phyloP scores from a whole-genome alignment of 202 grass and related monocot species.

The Carex arenaria region DNA sequence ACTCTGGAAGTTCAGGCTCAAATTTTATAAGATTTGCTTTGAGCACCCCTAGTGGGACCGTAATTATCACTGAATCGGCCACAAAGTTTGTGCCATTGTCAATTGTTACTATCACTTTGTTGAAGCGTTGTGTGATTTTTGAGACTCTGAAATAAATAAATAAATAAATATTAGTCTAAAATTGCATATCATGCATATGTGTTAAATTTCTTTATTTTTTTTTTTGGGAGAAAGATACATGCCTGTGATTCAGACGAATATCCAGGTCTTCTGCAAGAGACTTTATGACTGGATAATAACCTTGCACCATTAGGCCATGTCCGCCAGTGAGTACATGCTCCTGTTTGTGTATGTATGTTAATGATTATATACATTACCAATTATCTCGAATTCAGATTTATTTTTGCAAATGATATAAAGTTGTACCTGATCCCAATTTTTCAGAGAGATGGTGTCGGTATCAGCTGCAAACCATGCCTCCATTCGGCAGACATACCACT shows the following conservation, averaged over 20 bases:
- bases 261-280: constrained; percentile 67
- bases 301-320: constrained; percentile 96
- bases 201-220: neutral
- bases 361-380: neutral
- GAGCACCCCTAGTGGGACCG: constrained; percentile 87
- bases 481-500: constrained; percentile 86
- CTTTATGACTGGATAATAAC: constrained; percentile 86
- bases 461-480: constrained; percentile 99
- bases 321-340: constrained; percentile 89
- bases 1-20: constrained; percentile 61
- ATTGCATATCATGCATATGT: neutral
- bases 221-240: neutral
- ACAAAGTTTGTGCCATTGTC: constrained; percentile 54
- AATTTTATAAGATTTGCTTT: constrained; percentile 92
- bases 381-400: neutral
- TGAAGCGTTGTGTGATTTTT: constrained; percentile 41
- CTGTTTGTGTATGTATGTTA: constrained; percentile 25
- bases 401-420: constrained; percentile 4
- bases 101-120: constrained; percentile 52
- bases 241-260: constrained; percentile 85
- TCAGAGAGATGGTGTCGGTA: constrained; percentile 81
- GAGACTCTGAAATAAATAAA: constrained; percentile 49
- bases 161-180: neutral
- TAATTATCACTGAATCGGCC: constrained; percentile 74
- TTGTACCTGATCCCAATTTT: constrained; percentile 95